These are phyloP conservation scores for Areca catechu DNA, from an alignment of 176 grass and related monocot species.

Conservation along the genomic window DNA sequence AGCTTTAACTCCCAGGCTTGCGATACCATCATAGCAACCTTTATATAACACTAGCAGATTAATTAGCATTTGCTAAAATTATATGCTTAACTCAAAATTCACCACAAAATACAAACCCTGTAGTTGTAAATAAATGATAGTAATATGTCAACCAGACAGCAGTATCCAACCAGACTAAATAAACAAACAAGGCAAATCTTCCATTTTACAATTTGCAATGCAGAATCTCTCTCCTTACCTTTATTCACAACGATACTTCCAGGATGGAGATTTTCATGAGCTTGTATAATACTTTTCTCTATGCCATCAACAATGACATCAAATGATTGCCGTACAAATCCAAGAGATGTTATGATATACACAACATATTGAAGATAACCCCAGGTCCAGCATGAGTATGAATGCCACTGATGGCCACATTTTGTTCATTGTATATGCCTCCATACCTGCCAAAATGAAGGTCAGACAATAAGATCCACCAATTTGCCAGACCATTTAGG, in stretches of 20 bases:
- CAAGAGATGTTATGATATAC: slow-evolving; percentile 92
- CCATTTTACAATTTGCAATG: too few relatives aligned
- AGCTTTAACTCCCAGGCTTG: too few relatives aligned
- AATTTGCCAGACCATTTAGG: too few relatives aligned
- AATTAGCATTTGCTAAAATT: too few relatives aligned
- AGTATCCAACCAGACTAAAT: background rate
- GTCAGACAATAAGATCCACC: too few relatives aligned
- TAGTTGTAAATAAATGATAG: too few relatives aligned
- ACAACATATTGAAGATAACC: slow-evolving; percentile 96
- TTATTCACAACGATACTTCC: slow-evolving; percentile 79
- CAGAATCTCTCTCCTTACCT: slow-evolving; percentile 35
- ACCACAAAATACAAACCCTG: too few relatives aligned
- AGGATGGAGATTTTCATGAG: slow-evolving; percentile 75
- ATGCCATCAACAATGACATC: slow-evolving; percentile 89
- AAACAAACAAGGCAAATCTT: too few relatives aligned
- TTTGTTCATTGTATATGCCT: slow-evolving; percentile 71
- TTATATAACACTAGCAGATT: too few relatives aligned
- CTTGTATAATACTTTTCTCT: slow-evolving; percentile 80
- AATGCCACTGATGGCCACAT: slow-evolving; percentile 88
- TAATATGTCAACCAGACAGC: too few relatives aligned
- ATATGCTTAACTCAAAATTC: too few relatives aligned
- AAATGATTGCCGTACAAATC: slow-evolving; percentile 95
- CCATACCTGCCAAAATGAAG: slow-evolving; percentile 60
- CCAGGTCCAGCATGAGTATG: slow-evolving; percentile 95
- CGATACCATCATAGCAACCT: too few relatives aligned